Base-by-base conservation (phyloP, 805 yeast genomes). In the Candida saitoana region DNA sequence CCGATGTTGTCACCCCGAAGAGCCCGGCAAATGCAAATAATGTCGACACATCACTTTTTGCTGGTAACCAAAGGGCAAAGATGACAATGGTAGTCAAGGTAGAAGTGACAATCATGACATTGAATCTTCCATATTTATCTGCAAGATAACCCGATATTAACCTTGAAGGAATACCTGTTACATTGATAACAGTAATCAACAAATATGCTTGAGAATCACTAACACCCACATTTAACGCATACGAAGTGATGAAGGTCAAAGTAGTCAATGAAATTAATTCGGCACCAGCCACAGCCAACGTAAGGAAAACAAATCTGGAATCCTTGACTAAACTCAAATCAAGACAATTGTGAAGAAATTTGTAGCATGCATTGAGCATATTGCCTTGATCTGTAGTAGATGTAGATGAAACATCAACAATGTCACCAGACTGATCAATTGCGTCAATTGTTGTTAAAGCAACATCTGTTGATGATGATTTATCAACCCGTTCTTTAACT, bases 1-100 rank as follows among this genome's bases (percentile, higher is more conserved):
- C 71, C 3, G 83, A 77, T 3, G 81, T 69, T 38, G 73, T 62
- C 43, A 80, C 71, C 0, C 87, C 87, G 54, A 73, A 79, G 3
- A 75, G 48, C 1, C 62, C 67, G 11, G 77, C 60, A 47, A 76
- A 79, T 2, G 71, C 73, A 57, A 51, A 58, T 67, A 73, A 34
- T 62, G 55, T 5, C 55, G 73, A 16, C 49, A 62, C 12, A 51
- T 45, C 41, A 48, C 60, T 44, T 50, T 52, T 18, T 69, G 79
- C 64, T 2, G 63, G 64, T 8, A 56, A 37, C 65, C 67, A 61
- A 5, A 57, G 29, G 1, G 46, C 55, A 33, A 48, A 59, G 18
- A 55, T 48, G 5, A 55, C 51, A 4, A 55, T 33, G 1, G 62
- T 56, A 12, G 57, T 51, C 25, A 56, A 36, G 6, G 50, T 12